A percentile compares a stretch with the other conserved stretches of the same genome.
phyloP scores from a whole-genome alignment of 352 stramenopile species.

The Globisporangium carolinianum region DNA sequence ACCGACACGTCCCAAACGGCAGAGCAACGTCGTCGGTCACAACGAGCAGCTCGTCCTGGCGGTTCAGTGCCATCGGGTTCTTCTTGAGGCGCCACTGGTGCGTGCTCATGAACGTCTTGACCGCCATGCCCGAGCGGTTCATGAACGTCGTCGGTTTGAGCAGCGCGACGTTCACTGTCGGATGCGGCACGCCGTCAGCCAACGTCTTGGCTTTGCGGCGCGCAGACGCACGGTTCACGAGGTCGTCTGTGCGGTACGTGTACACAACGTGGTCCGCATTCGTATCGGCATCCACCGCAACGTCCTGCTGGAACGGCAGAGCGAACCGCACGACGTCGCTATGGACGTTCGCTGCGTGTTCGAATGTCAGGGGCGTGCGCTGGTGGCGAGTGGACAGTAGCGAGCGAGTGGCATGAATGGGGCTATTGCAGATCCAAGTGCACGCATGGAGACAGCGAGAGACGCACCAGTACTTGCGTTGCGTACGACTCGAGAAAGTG shows the following conservation, averaged over 20 bases:
- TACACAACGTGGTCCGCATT: constrained; percentile 7
- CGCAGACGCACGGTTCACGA: constrained; percentile 70
- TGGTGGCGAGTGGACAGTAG: constrained; percentile 8
- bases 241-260: constrained; percentile 48
- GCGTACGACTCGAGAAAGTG: constrained; percentile 72
- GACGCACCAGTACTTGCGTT: constrained; percentile 44
- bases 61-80: constrained; percentile 70
- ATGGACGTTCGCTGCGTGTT: constrained; percentile 55
- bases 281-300: constrained; percentile 9
- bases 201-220: constrained; percentile 71
- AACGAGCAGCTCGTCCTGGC: constrained; percentile 81
- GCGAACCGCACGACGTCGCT: constrained; percentile 57
- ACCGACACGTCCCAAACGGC: constrained; percentile 75
- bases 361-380: constrained; percentile 36
- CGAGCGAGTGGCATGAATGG: background rate
- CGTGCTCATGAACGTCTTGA: constrained; percentile 72
- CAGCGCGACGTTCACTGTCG: constrained; percentile 66
- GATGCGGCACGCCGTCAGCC: constrained; percentile 64
- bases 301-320: constrained; percentile 57
- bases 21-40: constrained; percentile 75
- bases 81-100: constrained; percentile 83
- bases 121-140: constrained; percentile 76
- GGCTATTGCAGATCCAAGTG: background rate
- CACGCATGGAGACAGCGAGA: background rate
- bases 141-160: constrained; percentile 79